Evolutionary conservation across 2,329 filamentous ascomycete genomes (phyloP).

Genomic region (Zymoseptoria tritici): DNA sequence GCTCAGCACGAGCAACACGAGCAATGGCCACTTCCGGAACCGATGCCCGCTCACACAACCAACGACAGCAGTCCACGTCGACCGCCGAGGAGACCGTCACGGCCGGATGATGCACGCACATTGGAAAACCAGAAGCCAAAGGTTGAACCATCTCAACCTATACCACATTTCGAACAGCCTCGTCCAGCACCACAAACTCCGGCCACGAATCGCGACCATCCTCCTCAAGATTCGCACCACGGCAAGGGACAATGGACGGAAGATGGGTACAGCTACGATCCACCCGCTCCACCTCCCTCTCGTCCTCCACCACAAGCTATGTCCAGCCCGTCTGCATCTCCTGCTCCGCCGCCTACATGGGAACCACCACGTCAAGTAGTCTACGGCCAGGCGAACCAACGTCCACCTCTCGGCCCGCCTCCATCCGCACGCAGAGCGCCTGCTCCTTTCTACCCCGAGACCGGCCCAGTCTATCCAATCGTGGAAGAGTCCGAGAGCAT

Average conservation of each 20-base stretch:
- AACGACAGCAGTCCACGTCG: slow-evolving; percentile 10
- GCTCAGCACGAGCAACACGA: slow-evolving; percentile 13
- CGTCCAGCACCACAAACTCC: slow-evolving; percentile 12
- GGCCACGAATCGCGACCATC: slow-evolving; percentile 12
- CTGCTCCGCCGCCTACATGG: slow-evolving; percentile 3
- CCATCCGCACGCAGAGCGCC: slow-evolving; percentile 42
- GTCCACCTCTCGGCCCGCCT: slow-evolving; percentile 41
- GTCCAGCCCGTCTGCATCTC: neutral
- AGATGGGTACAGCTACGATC: slow-evolving; percentile 22
- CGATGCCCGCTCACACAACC: slow-evolving; percentile 4
- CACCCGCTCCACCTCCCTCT: slow-evolving; percentile 15
- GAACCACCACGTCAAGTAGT: slow-evolving; percentile 27
- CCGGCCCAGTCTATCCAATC: slow-evolving; percentile 43
- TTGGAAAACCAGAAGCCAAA: neutral
- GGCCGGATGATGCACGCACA: slow-evolving; percentile 17
- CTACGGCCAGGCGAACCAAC: slow-evolving; percentile 25
- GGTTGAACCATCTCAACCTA: slow-evolving; percentile 9
- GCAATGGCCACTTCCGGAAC: slow-evolving; percentile 22
- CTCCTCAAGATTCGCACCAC: slow-evolving; percentile 18
- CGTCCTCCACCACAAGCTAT: slow-evolving; percentile 9
- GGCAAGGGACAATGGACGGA: slow-evolving; percentile 26
- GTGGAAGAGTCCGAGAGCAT: slow-evolving; percentile 42
- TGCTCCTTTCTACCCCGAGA: slow-evolving; percentile 42
- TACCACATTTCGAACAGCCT: slow-evolving; percentile 8
- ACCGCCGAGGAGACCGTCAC: slow-evolving; percentile 23